Conservation (phyloP, 257 asterid genomes). For the Nicotiana undulata region DNA sequence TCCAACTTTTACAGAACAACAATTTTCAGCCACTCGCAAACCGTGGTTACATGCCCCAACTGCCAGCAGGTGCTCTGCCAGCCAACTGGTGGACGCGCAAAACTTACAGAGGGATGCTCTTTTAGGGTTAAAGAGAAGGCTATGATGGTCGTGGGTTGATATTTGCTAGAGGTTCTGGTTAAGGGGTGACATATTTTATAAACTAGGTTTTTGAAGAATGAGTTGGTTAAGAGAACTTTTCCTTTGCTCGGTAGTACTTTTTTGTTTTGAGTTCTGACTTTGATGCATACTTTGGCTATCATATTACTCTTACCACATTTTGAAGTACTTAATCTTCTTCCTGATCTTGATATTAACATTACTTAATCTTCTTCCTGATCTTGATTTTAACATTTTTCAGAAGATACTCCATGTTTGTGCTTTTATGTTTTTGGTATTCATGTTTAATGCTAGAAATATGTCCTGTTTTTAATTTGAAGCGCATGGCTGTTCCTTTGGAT, state of each 20-base stretch:
- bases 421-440: background rate
- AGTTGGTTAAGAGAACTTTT: background rate
- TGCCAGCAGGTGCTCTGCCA: conserved; percentile 17
- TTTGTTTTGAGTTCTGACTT: background rate
- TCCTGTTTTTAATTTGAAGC: background rate
- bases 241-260: background rate
- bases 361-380: background rate
- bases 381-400: background rate
- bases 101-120: conserved; percentile 17
- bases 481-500: background rate
- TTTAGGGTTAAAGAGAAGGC: conserved; percentile 9
- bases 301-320: background rate
- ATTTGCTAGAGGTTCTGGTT: background rate
- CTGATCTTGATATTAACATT: background rate
- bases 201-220: background rate
- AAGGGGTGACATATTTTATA: background rate
- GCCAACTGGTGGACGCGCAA: conserved; percentile 13
- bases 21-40: conserved; percentile 13
- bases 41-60: conserved; percentile 9
- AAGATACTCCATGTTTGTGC: background rate
- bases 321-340: background rate
- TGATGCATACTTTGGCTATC: background rate
- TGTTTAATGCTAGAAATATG: background rate
- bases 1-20: background rate
- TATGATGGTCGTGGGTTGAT: background rate